phyloP scores from a whole-genome alignment of 805 yeast genomes.

The Candida germanica region DNA sequence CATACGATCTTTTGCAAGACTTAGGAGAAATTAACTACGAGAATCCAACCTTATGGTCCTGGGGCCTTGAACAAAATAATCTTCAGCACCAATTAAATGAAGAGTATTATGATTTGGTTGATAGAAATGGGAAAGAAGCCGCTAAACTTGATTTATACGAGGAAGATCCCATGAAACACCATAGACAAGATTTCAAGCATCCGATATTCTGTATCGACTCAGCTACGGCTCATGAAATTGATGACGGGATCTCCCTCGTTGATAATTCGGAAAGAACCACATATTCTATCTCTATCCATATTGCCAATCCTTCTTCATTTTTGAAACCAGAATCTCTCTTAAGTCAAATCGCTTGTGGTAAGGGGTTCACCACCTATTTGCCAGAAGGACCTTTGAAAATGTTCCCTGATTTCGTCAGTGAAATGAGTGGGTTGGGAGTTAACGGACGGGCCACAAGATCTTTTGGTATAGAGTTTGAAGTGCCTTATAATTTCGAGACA shows the following conservation, averaged over 20 bases:
- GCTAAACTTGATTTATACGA: conserved; percentile 19
- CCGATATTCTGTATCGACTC: conserved; percentile 83
- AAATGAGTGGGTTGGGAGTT: conserved; percentile 50
- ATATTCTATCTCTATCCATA: conserved; percentile 60
- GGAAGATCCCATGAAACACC: conserved; percentile 25
- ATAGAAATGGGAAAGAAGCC: conserved; percentile 1
- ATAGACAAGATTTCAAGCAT: conserved; percentile 43
- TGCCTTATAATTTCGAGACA: conserved; percentile 8
- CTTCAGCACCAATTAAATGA: background rate
- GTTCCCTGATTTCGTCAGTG: conserved; percentile 60
- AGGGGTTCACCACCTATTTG: conserved; percentile 67
- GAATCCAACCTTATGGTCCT: conserved; percentile 55
- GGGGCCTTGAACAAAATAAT: conserved; percentile 9
- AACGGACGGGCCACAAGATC: conserved; percentile 38
- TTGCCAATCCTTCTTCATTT: conserved; percentile 84
- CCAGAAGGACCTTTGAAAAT: conserved; percentile 66
- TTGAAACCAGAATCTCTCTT: conserved; percentile 40
- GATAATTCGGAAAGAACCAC: conserved; percentile 27
- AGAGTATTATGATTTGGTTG: conserved; percentile 7
- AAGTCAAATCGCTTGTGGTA: conserved; percentile 55
- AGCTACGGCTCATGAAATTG: conserved; percentile 80
- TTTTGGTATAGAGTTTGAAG: conserved; percentile 34
- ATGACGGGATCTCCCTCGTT: conserved; percentile 81
- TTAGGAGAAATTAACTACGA: conserved; percentile 23
- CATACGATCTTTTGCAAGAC: conserved; percentile 46